Percentiles rank a stretch among this genome's conserved stretches.
phyloP scores from a whole-genome alignment of 2,329 filamentous ascomycete species.

The Colletotrichum navitas region DNA sequence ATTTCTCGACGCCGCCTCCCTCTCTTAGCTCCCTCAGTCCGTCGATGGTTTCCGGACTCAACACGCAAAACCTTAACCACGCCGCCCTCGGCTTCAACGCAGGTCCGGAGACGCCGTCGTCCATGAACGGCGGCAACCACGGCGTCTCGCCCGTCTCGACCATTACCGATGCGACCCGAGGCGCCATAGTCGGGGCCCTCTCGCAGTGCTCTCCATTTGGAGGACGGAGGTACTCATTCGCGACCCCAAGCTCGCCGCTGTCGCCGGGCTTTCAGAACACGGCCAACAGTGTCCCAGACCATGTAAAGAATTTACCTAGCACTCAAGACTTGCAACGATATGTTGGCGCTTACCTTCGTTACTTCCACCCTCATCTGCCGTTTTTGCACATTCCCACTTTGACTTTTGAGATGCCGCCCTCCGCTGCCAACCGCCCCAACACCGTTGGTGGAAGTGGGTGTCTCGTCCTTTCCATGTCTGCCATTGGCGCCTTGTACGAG shows the following conservation, averaged over 20 bases:
- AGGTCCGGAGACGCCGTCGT: conserved; percentile 80
- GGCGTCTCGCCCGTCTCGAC: conserved; percentile 71
- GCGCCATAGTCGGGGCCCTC: conserved; percentile 70
- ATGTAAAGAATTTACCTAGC: conserved; percentile 76
- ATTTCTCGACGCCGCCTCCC: conserved; percentile 83
- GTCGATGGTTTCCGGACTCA: conserved; percentile 75
- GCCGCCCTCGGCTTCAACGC: conserved; percentile 70
- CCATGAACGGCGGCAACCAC: conserved; percentile 74
- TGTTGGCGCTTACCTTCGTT: conserved; percentile 89
- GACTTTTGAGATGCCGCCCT: conserved; percentile 85
- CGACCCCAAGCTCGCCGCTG: conserved; percentile 66
- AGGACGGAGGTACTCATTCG: conserved; percentile 74
- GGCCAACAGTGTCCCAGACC: conserved; percentile 62
- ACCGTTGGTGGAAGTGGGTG: conserved; percentile 85
- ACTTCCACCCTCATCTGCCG: conserved; percentile 95
- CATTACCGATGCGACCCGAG: conserved; percentile 74
- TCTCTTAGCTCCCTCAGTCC: conserved; percentile 81
- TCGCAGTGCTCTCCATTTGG: conserved; percentile 68
- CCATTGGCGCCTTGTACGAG: conserved; percentile 82
- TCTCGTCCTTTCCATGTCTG: conserved; percentile 87
- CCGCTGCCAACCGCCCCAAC: conserved; percentile 68
- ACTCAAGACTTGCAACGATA: conserved; percentile 91
- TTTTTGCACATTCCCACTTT: conserved; percentile 93
- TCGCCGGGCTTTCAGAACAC: conserved; percentile 64
- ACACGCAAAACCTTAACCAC: conserved; percentile 71